Conservation (phyloP, 2,329 filamentous ascomycete genomes). For the Ilyonectria destructans region DNA sequence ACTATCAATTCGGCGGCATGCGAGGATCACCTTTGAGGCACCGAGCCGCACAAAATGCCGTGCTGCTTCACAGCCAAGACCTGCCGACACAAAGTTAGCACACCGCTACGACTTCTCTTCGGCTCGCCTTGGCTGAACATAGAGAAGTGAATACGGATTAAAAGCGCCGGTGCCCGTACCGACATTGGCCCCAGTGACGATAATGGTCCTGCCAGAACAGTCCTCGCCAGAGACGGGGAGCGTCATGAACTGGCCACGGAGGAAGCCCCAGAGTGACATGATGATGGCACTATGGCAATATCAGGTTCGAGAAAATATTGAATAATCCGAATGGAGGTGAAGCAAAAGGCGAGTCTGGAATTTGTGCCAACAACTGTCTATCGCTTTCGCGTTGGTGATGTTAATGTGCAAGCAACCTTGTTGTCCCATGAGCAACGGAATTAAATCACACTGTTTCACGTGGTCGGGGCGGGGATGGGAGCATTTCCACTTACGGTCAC, state of each 20-base stretch:
- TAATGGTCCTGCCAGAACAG: slow-evolving; percentile 55
- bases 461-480: neutral
- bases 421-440: neutral
- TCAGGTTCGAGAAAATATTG: neutral
- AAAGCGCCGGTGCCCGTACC: slow-evolving; percentile 35
- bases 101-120: neutral
- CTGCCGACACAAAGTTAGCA: slow-evolving; percentile 32
- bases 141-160: neutral
- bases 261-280: slow-evolving; percentile 27
- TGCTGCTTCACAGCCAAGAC: slow-evolving; percentile 61
- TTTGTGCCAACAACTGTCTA: neutral
- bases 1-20: slow-evolving; percentile 57
- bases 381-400: neutral
- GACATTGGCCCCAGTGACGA: slow-evolving; percentile 63
- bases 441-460: neutral
- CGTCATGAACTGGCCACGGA: slow-evolving; percentile 43
- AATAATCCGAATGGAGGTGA: neutral
- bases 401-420: neutral
- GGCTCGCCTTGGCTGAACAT: neutral
- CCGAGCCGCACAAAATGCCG: slow-evolving; percentile 59
- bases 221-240: slow-evolving; percentile 53
- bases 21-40: slow-evolving; percentile 61
- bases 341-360: neutral
- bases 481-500: too few species aligned
- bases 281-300: neutral